phyloP scores from a whole-genome alignment of 2,329 filamentous ascomycete genomes.

The Passalora sequoiae region DNA sequence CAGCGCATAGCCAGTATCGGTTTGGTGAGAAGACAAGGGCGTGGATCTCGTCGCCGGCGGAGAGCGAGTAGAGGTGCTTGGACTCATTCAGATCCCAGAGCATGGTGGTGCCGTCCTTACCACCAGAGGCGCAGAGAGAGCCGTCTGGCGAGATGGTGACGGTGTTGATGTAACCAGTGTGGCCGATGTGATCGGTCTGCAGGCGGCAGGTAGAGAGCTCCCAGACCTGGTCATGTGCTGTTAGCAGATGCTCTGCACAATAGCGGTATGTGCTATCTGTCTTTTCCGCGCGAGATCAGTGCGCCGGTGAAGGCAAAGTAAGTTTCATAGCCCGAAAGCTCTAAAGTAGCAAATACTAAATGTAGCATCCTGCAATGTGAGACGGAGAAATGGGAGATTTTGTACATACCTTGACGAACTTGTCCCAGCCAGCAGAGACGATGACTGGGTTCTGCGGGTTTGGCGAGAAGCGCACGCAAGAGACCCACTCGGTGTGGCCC shows the following conservation, averaged over 20 bases:
- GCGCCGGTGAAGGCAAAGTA: slow-evolving; percentile 67
- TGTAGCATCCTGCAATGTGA: slow-evolving; percentile 75
- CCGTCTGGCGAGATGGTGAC: slow-evolving; percentile 99
- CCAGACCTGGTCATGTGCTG: slow-evolving; percentile 69
- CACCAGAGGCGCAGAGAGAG: slow-evolving; percentile 96
- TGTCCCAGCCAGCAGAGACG: slow-evolving; percentile 97
- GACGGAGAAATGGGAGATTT: slow-evolving; percentile 15
- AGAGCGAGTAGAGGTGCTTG: slow-evolving; percentile 99
- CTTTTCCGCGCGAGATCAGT: slow-evolving; percentile 55
- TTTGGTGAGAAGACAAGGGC: slow-evolving; percentile 99
- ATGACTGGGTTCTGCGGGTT: slow-evolving; percentile 99
- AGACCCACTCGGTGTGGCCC: slow-evolving; percentile 99
- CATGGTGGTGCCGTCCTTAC: slow-evolving; percentile 99
- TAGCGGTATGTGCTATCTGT: not conserved
- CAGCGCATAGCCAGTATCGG: slow-evolving; percentile 99
- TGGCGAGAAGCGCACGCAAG: slow-evolving; percentile 98
- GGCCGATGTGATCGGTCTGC: slow-evolving; percentile 99
- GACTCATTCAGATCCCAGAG: slow-evolving; percentile 99
- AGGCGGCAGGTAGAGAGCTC: slow-evolving; percentile 98
- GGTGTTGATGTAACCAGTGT: slow-evolving; percentile 99
- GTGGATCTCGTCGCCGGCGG: slow-evolving; percentile 99
- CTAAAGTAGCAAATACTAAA: slow-evolving; percentile 99
- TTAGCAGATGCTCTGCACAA: not conserved
- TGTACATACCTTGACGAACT: slow-evolving; percentile 94
- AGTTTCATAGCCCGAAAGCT: slow-evolving; percentile 97